Base-by-base conservation (phyloP, 352 stramenopile species). In the Phytophthora gonapodyides region DNA sequence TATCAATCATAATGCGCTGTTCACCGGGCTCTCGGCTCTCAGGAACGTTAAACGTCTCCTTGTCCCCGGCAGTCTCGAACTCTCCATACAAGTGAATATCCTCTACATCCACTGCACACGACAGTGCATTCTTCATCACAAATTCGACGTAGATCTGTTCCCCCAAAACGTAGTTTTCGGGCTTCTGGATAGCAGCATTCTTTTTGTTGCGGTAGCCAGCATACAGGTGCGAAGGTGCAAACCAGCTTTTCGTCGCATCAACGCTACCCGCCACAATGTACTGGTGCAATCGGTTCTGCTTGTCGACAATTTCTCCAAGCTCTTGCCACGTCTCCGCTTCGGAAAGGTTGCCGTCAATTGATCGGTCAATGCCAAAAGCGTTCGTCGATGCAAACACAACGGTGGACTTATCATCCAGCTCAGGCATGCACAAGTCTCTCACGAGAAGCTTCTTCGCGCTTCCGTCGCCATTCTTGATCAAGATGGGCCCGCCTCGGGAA, bases 111-210 rank as follows among this genome's bases (percentile, higher is more conserved):
- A 95, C 86, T 5, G 85, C 86, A 55, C 84, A 93, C 12, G 84
- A 92, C 2, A 95, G 68, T 9, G 84, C 80, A 50, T 95, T 95
- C 57, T 93, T 93, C 81, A 95, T 90, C 35, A 91, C 77, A 61
- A 95, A 93, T 51, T 95, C 86, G 7, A 95, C 86, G 47, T 93
- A 95, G 21, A 95, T 89, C 49, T 78, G 76, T 50, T 95, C 84
- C 1, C 78, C 79, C 9, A 89, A 51, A 8, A 88, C 78, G 19
- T 93, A 93, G 42, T 85, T 84, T 9, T 79, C 73, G 0, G 82
- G 78, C 42, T 81, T 77, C 27, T 80, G 67, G 16, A 68, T 57
- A 5, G 64, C 42, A 47, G 52, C 61, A 30, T 69, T 71, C 46
- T 77, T 81, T 48, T 88, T 89, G 61, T 71, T 79, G 30, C 83